Base-by-base conservation (phyloP, 2,329 filamentous ascomycete genomes). In the Lecanicillium sp. region DNA sequence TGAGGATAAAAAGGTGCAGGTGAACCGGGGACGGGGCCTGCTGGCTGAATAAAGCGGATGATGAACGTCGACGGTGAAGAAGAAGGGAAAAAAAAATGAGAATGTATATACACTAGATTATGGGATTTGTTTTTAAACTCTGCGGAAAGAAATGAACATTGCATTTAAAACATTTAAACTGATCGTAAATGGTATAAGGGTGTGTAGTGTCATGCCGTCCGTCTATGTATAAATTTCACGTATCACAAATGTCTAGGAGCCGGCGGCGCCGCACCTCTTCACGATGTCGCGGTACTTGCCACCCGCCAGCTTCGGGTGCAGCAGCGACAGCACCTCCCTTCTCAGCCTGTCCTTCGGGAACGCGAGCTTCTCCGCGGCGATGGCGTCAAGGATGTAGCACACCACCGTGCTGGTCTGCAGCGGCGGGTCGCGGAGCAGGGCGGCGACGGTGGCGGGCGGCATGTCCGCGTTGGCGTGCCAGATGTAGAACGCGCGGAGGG, bases 1-100 rank as follows among this genome's bases (percentile, higher is more conserved):
- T 14, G 90, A 97, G 75, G 93, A 98, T 63, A 95, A 93, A 72
- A 83, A 81, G 71, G 83, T 98, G 59, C 93, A 98, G 73, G 82
- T 98, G 52, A 96, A 98, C 67, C 77, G 78, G 56, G 83, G 81
- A 15, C 74, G 78, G 53, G 77, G 72, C 49, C 55, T 79, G 36
- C 60, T 78, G 37, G 60, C 63, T 27, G 60, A 62, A 60, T 70
- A 63, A 27, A 26, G 15, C n/a, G n/a, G 37, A 35, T 6, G 5
- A 29, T 10, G 23, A n/a, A n/a, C n/a, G n/a, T n/a, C n/a, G n/a
- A n/a, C n/a, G 8, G 15, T 7, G 10, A 7, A 14, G 2, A 42
- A 9, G 36, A 23, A 39, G 6, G 8, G 17, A 27, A n/a, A 12
- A 40, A 29, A 35, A 9, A 40, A 33, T n/a, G n/a, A n/a, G n/a